Evolutionary conservation across 805 yeast species (phyloP).

Genomic region (Torulaspora gathmanii): DNA sequence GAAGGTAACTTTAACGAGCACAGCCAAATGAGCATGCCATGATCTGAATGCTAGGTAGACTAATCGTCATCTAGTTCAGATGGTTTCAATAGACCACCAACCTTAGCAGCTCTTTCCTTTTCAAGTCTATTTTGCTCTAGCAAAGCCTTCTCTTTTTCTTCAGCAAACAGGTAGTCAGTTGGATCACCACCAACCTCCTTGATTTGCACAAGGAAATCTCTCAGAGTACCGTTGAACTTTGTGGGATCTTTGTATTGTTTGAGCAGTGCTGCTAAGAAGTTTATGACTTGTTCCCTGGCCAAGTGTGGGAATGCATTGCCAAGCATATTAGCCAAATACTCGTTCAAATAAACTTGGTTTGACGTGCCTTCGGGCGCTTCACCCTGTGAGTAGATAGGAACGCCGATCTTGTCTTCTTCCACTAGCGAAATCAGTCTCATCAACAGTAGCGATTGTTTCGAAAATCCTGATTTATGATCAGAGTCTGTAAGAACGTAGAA

Average conservation of each 20-base stretch:
- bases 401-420: slow-evolving; percentile 65
- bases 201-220: slow-evolving; percentile 95
- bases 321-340: slow-evolving; percentile 76
- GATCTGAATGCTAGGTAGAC: neutral
- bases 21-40: neutral
- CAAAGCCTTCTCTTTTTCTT: slow-evolving; percentile 78
- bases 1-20: neutral
- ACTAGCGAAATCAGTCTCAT: slow-evolving; percentile 80
- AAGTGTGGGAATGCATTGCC: slow-evolving; percentile 89
- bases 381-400: slow-evolving; percentile 74
- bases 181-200: slow-evolving; percentile 95
- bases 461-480: slow-evolving; percentile 96
- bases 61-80: slow-evolving; percentile 81
- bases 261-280: slow-evolving; percentile 73
- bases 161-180: slow-evolving; percentile 90
- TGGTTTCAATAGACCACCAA: slow-evolving; percentile 93
- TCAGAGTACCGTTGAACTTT: slow-evolving; percentile 75
- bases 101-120: slow-evolving; percentile 74
- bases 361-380: slow-evolving; percentile 83
- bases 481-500: slow-evolving; percentile 92
- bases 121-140: slow-evolving; percentile 64
- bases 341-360: slow-evolving; percentile 71
- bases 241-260: slow-evolving; percentile 65
- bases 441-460: slow-evolving; percentile 77
- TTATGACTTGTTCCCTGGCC: slow-evolving; percentile 73